Evolutionary conservation across 1,139 yeast genomes (phyloP), one percentile per base, ranked within the genome.

Genomic region (Candida albicans): DNA sequence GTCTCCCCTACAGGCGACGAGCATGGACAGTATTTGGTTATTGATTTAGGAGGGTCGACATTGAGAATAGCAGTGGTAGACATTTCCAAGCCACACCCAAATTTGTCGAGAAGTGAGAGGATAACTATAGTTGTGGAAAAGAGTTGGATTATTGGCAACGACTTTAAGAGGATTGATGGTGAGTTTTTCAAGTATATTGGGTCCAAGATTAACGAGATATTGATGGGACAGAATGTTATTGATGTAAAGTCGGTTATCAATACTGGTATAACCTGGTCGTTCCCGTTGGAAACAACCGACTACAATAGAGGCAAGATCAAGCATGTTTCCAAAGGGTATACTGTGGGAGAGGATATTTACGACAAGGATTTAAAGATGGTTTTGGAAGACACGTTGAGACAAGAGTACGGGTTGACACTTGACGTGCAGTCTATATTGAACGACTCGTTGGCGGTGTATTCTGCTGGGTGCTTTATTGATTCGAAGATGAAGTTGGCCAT

Each of bases 11-110:
- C 70, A 1, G 78, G 79, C 3, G 41, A 59, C 2, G 79, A 75
- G 51, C 41, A 39, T 27, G 83, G 83, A 2, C 62, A 63, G 33
- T 74, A 53, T 48, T 61, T 79, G 49, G 77, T 71, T 30, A 65
- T 79, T 26, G 84, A 79, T 52, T 58, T 79, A 44, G 84, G 84
- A 7, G 84, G 84, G 0, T 72, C 80, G 5, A 78, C 82, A 1
- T 60, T 78, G 36, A 62, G 82, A 37, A 64, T 76, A 4, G 72
- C 79, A 1, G 67, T 74, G n/a, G 64, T 78, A n/a, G 57, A 63
- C 32, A 69, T 73, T 33, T 62, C 56, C 8, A 49, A 57, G 4
- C 54, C 56, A 8, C 24, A 18, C 4, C 22, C 33, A 8, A 10
- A 26, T 8, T 29, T n/a, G 13, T 30, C 42, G 5, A 39, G 49